Conservation (phyloP, 768 basidiomycete species). For the Amanita phalloides region DNA sequence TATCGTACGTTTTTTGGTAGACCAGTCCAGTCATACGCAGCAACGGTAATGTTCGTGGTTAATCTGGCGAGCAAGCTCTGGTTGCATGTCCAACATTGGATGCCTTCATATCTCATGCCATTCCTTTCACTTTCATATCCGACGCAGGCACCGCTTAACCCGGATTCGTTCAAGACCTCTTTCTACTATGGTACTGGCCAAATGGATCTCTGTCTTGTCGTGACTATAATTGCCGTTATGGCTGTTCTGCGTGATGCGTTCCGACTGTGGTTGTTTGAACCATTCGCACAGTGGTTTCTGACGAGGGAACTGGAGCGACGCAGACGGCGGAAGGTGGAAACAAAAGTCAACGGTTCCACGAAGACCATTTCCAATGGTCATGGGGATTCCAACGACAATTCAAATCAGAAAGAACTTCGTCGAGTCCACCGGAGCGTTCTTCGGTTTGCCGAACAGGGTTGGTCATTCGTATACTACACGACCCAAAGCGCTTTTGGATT, state of each 20-base stretch:
- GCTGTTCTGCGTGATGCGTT: constrained; percentile 75
- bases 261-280: constrained; percentile 66
- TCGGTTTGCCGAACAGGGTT: constrained; percentile 94
- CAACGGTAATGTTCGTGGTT: neutral
- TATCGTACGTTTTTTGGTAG: constrained; percentile 1
- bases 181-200: constrained; percentile 64
- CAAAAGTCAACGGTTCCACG: constrained; percentile 18
- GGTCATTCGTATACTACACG: constrained; percentile 76
- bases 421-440: constrained; percentile 62
- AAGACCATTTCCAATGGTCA: constrained; percentile 17
- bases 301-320: constrained; percentile 33
- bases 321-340: constrained; percentile 12
- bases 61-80: constrained; percentile 11
- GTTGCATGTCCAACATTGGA: constrained; percentile 18
- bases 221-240: constrained; percentile 79
- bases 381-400: constrained; percentile 15
- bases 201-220: constrained; percentile 68
- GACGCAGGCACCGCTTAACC: constrained; percentile 35
- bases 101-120: constrained; percentile 46
- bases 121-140: constrained; percentile 73
- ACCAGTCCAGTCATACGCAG: neutral
- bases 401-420: constrained; percentile 35
- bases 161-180: constrained; percentile 67
- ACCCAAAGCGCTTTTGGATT: constrained; percentile 69
- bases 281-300: constrained; percentile 74